phyloP scores from a whole-genome alignment of 495 filamentous ascomycete genomes.

The Elaphomyces granulatus region DNA sequence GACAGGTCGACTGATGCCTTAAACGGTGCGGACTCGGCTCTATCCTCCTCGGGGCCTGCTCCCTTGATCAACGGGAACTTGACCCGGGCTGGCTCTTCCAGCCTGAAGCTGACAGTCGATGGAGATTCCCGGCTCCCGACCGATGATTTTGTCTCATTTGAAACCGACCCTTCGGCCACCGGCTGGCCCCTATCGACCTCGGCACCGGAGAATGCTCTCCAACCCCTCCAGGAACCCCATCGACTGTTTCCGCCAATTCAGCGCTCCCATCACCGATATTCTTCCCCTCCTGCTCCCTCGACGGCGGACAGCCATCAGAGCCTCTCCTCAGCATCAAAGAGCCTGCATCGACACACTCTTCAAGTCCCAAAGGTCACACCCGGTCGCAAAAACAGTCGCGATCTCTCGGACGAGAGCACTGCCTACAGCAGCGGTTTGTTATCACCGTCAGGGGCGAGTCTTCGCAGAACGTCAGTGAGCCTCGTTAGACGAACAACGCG shows the following conservation, averaged over 20 bases:
- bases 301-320: slow-evolving; percentile 26
- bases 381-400: slow-evolving; percentile 37
- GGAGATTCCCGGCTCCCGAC: slow-evolving; percentile 26
- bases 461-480: slow-evolving; percentile 65
- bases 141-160: slow-evolving; percentile 17
- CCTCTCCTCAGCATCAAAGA: slow-evolving; percentile 30
- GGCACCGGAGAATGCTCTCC: slow-evolving; percentile 23
- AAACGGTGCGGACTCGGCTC: slow-evolving; percentile 20
- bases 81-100: slow-evolving; percentile 14
- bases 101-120: slow-evolving; percentile 27
- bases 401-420: slow-evolving; percentile 45
- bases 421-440: slow-evolving; percentile 62
- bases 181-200: slow-evolving; percentile 14
- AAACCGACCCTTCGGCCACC: slow-evolving; percentile 20
- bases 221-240: slow-evolving; percentile 27
- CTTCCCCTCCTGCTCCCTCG: slow-evolving; percentile 54
- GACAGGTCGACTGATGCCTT: slow-evolving; percentile 6
- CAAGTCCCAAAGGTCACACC: slow-evolving; percentile 59
- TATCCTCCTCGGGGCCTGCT: slow-evolving; percentile 16
- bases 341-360: slow-evolving; percentile 78
- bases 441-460: slow-evolving; percentile 55
- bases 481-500: slow-evolving; percentile 68
- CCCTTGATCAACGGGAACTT: slow-evolving; percentile 25
- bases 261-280: slow-evolving; percentile 48
- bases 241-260: slow-evolving; percentile 25